Base-by-base conservation (phyloP, 352 stramenopile genomes). In the Pythium aquatile region DNA sequence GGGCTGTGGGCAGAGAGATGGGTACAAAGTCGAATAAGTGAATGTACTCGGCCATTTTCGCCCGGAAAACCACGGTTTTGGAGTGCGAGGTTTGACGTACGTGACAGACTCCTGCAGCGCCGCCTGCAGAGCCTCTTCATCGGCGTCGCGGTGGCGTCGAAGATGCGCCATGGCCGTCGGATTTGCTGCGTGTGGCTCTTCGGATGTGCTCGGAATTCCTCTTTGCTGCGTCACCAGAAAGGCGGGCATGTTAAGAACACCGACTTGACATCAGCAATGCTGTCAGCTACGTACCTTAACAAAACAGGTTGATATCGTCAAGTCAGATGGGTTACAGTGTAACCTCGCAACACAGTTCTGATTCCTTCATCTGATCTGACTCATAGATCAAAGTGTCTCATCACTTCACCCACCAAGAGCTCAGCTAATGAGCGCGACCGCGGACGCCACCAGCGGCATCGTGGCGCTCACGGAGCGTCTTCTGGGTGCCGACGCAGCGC, bases 91-190 rank as follows among this genome's bases (percentile, higher is more conserved):
- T 52, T 24, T 26, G 28, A 68, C 65, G 61, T 74, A 92, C 83
- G 75, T 72, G 32, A 88, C 58, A 8, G 81, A 89, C 59, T 89
- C 79, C 26, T 79, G 67, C 28, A 92, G 70, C 62, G 81, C 83
- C 2, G 73, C 76, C 69, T 89, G 74, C 6, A 91, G 79, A 47
- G 81, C 81, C 65, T 92, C 81, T 63, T 85, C 83, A 55, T 90
- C 83, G 11, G 79, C 83, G 55, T 92, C 81, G 51, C 79, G 79
- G 49, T 67, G 65, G 59, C 47, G 65, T 53, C 55, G 63, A 20
- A 61, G 48, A 28, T 48, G 60, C 11, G 60, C 60, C 60, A 66
- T 66, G 39, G 33, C 47, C 48, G 47, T 47, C 46, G 35, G 24
- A 58, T 32, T 58, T 7, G 29, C 8, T 14, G 37, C n/a, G 48